Percentiles rank a stretch among this genome's conserved stretches.
These are phyloP conservation scores for Didymella pomorum DNA, from an alignment of 2,329 filamentous ascomycete species.

Conservation along the genomic window DNA sequence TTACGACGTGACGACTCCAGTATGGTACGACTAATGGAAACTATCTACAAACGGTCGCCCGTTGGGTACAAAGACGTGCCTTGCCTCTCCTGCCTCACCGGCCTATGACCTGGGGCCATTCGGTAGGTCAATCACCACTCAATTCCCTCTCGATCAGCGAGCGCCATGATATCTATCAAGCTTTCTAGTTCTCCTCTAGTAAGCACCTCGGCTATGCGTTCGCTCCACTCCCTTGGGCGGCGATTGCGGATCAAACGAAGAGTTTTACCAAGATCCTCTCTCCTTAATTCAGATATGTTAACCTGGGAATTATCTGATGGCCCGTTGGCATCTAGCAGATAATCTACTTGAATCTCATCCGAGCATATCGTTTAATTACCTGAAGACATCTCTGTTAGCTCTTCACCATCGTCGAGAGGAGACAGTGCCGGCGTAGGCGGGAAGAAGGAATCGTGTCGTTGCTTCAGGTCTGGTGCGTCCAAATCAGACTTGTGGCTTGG, in stretches of 20 bases:
- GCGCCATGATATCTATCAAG: background rate
- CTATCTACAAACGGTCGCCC: too few relatives aligned
- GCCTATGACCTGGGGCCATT: too few relatives aligned
- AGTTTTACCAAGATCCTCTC: background rate
- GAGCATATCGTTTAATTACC: too few relatives aligned
- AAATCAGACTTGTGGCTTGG: too few relatives aligned
- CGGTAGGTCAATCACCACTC: background rate
- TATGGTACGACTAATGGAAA: conserved; percentile 6
- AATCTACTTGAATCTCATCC: too few relatives aligned
- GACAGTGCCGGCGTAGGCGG: background rate
- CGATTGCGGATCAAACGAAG: background rate
- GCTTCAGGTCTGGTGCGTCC: background rate
- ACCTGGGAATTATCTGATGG: background rate
- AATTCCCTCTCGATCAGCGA: background rate
- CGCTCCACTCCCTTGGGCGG: background rate
- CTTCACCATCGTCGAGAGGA: background rate
- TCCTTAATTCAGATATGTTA: background rate
- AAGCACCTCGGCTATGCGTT: background rate
- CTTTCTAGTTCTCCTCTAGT: background rate
- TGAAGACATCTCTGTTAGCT: background rate
- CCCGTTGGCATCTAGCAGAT: background rate
- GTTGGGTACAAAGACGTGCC: too few relatives aligned
- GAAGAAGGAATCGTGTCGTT: background rate
- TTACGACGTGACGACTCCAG: conserved; percentile 1
- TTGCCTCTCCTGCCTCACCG: too few relatives aligned